These are phyloP conservation scores for Hypoxylon sp. DNA, from an alignment of 2,329 filamentous ascomycete genomes.

Conservation along the genomic window DNA sequence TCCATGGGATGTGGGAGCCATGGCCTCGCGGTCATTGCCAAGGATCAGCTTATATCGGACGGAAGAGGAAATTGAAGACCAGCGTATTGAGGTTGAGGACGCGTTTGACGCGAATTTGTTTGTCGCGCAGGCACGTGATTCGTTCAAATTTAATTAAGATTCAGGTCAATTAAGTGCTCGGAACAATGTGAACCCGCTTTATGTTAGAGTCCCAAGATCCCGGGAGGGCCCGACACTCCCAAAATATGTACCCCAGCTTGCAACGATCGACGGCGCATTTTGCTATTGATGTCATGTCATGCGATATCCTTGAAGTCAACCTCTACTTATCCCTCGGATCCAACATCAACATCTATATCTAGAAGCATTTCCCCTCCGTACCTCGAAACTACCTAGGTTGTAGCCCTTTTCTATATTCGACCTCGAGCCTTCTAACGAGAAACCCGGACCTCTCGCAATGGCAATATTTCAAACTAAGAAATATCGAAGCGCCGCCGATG, in stretches of 20 bases:
- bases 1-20: conserved; percentile 53
- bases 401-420: not conserved
- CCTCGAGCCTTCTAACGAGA: not conserved
- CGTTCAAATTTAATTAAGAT: conserved; percentile 7
- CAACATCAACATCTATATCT: not conserved
- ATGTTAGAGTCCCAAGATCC: too few species aligned
- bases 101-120: conserved; percentile 38
- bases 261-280: conserved; percentile 1
- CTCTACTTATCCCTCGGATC: conserved; percentile 1
- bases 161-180: not conserved
- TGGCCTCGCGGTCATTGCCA: conserved; percentile 30
- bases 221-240: too few species aligned
- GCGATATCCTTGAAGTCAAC: conserved; percentile 1
- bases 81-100: conserved; percentile 22
- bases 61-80: conserved; percentile 5
- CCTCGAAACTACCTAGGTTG: not conserved
- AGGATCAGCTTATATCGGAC: conserved; percentile 4
- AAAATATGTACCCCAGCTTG: not conserved
- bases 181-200: not conserved
- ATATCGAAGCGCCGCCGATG: conserved; percentile 75
- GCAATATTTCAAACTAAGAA: conserved; percentile 76
- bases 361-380: not conserved
- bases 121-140: conserved; percentile 42
- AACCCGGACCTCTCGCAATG: conserved; percentile 58
- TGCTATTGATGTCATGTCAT: conserved; percentile 34